Percentiles rank a stretch among this genome's conserved stretches.
These are phyloP conservation scores for Colletotrichum higginsianum DNA, from an alignment of 2,329 filamentous ascomycete species.

Conservation along the genomic window DNA sequence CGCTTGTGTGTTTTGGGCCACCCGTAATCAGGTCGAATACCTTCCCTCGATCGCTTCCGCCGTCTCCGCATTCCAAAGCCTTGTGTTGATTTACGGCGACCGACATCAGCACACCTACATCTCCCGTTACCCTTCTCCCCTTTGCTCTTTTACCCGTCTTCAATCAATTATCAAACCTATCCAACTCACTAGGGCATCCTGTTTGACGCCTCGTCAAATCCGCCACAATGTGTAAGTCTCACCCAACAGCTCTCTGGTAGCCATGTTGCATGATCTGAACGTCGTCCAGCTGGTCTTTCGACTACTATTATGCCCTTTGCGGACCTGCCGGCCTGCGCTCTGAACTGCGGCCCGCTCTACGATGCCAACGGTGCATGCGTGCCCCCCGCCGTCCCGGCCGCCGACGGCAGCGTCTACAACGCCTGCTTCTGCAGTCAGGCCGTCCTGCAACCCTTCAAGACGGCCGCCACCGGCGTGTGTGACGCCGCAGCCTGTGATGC, in stretches of 20 bases:
- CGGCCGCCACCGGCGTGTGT: constrained; percentile 72
- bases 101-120: neutral
- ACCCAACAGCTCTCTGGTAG: neutral
- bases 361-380: constrained; percentile 82
- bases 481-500: constrained; percentile 67
- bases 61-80: constrained; percentile 38
- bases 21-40: constrained; percentile 30
- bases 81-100: constrained; percentile 13
- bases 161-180: too few species aligned
- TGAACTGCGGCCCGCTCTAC: constrained; percentile 71
- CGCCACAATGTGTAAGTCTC: constrained; percentile 41
- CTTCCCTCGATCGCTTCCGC: constrained; percentile 21
- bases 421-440: constrained; percentile 81
- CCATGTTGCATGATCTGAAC: neutral
- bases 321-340: constrained; percentile 74
- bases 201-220: neutral
- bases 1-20: neutral
- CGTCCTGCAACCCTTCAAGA: constrained; percentile 63
- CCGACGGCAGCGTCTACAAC: constrained; percentile 69
- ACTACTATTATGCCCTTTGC: constrained; percentile 72
- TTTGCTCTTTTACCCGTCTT: neutral
- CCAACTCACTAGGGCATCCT: neutral
- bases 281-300: constrained; percentile 28
- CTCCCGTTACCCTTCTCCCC: constrained; percentile 7
- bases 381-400: constrained; percentile 66